A percentile compares a stretch with the other conserved stretches of the same genome.
phyloP scores from a whole-genome alignment of 2,329 filamentous ascomycete genomes.

The Colletotrichum cuscutae region DNA sequence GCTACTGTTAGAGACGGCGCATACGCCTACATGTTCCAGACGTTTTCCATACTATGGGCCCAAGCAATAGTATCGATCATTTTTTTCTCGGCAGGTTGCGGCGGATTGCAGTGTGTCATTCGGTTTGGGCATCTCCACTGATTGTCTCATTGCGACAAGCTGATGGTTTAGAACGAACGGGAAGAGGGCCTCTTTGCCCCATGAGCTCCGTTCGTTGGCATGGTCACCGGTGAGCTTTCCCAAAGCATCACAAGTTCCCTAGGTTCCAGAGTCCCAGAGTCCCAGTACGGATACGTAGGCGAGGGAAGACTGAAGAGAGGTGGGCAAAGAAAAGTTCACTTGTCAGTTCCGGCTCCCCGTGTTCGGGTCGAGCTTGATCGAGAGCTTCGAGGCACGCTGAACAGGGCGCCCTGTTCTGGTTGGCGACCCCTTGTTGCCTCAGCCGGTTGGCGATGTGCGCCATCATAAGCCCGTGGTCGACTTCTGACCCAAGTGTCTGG shows the following conservation, averaged over 20 bases:
- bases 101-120: slow-evolving; percentile 23
- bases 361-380: slow-evolving; percentile 20
- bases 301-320: slow-evolving; percentile 11
- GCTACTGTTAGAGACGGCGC: not conserved
- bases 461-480: not conserved
- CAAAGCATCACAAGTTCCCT: slow-evolving; percentile 16
- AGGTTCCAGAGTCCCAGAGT: slow-evolving; percentile 11
- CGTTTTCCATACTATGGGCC: slow-evolving; percentile 27
- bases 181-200: slow-evolving; percentile 3
- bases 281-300: slow-evolving; percentile 2
- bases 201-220: slow-evolving; percentile 29
- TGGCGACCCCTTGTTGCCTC: slow-evolving; percentile 16
- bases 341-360: slow-evolving; percentile 21
- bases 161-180: slow-evolving; percentile 10
- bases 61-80: slow-evolving; percentile 9
- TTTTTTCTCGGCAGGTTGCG: slow-evolving; percentile 18
- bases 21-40: slow-evolving; percentile 26
- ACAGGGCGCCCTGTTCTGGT: slow-evolving; percentile 2
- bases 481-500: not conserved
- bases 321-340: not conserved
- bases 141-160: slow-evolving; percentile 27
- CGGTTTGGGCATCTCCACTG: slow-evolving; percentile 21
- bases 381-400: slow-evolving; percentile 4
- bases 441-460: not conserved
- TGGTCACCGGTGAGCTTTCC: slow-evolving; percentile 31